phyloP scores from a whole-genome alignment of 805 yeast genomes.

The Pichia manshurica region DNA sequence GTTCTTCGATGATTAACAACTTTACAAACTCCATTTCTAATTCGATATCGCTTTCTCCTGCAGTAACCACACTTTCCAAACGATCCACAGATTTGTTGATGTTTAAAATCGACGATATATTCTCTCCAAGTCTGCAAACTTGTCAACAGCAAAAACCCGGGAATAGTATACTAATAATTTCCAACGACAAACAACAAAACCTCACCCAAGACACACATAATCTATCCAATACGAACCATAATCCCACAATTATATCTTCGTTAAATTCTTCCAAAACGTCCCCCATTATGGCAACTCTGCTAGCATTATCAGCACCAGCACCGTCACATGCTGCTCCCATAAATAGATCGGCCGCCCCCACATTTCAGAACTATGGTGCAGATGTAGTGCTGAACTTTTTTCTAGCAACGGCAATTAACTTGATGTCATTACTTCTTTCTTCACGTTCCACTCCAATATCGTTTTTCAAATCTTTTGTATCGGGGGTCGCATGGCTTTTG shows the following conservation, averaged over 20 bases:
- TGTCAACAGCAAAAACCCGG: background rate
- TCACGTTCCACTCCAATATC: background rate
- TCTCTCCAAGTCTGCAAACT: background rate
- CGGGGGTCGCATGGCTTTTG: background rate
- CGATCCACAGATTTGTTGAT: slow-evolving; percentile 2
- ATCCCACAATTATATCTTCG: background rate
- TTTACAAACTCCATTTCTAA: background rate
- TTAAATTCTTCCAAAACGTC: slow-evolving; percentile 15
- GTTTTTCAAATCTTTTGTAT: background rate
- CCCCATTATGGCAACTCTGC: slow-evolving; percentile 29
- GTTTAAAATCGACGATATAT: slow-evolving; percentile 5
- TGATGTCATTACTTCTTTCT: background rate
- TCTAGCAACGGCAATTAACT: background rate
- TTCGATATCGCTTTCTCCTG: background rate
- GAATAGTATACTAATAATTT: background rate
- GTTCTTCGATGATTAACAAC: background rate
- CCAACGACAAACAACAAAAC: background rate
- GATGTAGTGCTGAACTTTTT: background rate
- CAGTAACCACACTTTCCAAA: background rate
- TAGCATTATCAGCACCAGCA: slow-evolving; percentile 26
- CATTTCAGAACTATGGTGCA: background rate
- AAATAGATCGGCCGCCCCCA: too few species aligned
- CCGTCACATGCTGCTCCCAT: slow-evolving; percentile 22
- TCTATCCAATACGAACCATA: background rate
- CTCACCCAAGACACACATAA: background rate